Base-by-base conservation (phyloP, 257 asterid species). In the Nicotiana obtusifolia region DNA sequence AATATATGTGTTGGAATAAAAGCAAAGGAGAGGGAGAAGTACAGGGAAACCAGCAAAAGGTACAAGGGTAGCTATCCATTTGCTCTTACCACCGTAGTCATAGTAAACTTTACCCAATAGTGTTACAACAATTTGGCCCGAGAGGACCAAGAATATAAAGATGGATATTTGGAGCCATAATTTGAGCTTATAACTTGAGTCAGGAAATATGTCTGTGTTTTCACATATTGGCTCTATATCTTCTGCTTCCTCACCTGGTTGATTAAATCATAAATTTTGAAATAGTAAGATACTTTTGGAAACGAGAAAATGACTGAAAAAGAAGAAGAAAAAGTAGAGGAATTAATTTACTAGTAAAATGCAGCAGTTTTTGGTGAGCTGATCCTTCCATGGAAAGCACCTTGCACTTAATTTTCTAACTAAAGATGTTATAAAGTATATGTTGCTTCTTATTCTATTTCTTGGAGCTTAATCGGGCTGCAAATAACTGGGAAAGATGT, bases 61-160 rank as follows among this genome's bases (percentile, higher is more conserved):
- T 0, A 88, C 90, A 8, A 92, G 41, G 26, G 95, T 85, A 9
- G 92, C 92, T 80, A 91, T 31, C 97, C 97, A 92, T 59, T 84
- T 75, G 80, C 94, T 92, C 5, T 88, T 80, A 64, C 96, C 98
- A 44, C 98, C 95, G 13, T 90, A 87, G 73, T 90, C 86, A 84
- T 87, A 93, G 78, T 93, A 93, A 11, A 89, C 24, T 52, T 91
- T 78, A 77, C 93, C 93, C 73, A 93, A 52, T 11, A 93, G 80
- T 2, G 88, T 83, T 59, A 90, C 93, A 0, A 65, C 84, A 3
- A 90, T 30, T 61, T 89, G 94, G 17, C 97, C 96, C 22, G 88
- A 84, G 7, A 92, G 83, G 67, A 90, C 85, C 61, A 90, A 82
- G 30, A 90, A 15, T 0, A 88, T 28, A 76, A 85, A 91, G 31